A percentile compares a stretch with the other conserved stretches of the same genome.
Evolutionary conservation across 257 asterid genomes (phyloP).

Genomic region (Lantana camara): DNA sequence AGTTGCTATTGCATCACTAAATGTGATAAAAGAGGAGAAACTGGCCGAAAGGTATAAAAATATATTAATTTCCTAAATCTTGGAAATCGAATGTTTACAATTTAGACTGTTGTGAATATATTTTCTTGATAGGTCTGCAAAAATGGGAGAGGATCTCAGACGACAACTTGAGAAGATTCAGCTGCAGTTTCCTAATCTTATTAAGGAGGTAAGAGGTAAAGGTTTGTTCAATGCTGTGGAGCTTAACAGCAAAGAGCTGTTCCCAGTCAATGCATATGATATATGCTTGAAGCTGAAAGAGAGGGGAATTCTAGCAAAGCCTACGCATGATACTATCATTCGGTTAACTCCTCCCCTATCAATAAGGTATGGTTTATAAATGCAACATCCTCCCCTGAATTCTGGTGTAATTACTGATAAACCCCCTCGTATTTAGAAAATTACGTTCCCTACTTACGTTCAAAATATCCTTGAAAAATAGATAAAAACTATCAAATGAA

Average conservation of each 20-base stretch:
- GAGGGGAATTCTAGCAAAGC: conserved; percentile 91
- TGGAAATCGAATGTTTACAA: not conserved
- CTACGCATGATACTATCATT: conserved; percentile 82
- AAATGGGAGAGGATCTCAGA: conserved; percentile 73
- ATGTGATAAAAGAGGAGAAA: conserved; percentile 73
- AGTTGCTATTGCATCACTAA: conserved; percentile 87
- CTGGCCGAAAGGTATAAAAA: conserved; percentile 85
- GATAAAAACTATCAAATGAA: no score
- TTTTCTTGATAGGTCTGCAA: conserved; percentile 55
- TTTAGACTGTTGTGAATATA: not conserved
- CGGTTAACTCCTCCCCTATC: conserved; percentile 91
- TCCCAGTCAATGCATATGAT: conserved; percentile 80
- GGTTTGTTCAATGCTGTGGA: conserved; percentile 93
- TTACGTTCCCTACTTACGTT: no score
- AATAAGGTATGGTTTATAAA: conserved; percentile 54
- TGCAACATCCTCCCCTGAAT: no score
- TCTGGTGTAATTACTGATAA: no score
- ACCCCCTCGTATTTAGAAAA: no score
- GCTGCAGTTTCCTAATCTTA: conserved; percentile 58
- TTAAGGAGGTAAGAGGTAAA: conserved; percentile 87
- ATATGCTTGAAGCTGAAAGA: conserved; percentile 90
- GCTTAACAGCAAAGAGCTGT: conserved; percentile 67
- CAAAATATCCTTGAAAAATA: no score
- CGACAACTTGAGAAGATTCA: conserved; percentile 63
- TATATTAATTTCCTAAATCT: not conserved